Evolutionary conservation across 2,329 filamentous ascomycete genomes (phyloP).

Genomic region (Colletotrichum horii): DNA sequence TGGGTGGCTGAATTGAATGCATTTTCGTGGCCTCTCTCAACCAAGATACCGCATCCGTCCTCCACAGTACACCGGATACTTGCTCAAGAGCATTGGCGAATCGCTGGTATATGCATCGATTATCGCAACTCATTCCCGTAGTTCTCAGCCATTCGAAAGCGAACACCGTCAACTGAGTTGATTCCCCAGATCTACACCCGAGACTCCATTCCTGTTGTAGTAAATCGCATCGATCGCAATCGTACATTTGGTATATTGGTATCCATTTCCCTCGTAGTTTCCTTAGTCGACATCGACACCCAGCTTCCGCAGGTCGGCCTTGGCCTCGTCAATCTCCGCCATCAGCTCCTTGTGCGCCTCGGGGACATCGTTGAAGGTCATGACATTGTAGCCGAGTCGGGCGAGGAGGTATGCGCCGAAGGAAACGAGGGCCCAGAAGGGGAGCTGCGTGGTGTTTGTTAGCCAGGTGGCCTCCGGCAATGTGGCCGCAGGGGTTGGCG

Average conservation of each 20-base stretch:
- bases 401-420: conserved; percentile 93
- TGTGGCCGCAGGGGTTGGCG: neutral
- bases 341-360: conserved; percentile 89
- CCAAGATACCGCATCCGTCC: neutral
- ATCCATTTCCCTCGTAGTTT: neutral
- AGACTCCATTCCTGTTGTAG: neutral
- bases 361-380: conserved; percentile 96
- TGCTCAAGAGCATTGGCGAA: neutral
- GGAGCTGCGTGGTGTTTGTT: conserved; percentile 64
- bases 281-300: conserved; percentile 79
- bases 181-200: neutral
- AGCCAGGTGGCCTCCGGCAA: neutral
- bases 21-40: neutral
- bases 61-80: neutral
- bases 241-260: neutral
- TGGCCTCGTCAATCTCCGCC: conserved; percentile 79
- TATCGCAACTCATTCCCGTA: neutral
- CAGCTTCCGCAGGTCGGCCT: conserved; percentile 72
- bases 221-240: neutral
- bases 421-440: conserved; percentile 89
- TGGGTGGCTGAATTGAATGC: neutral
- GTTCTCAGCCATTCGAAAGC: neutral
- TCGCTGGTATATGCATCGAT: neutral
- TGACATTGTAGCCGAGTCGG: conserved; percentile 88
- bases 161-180: neutral